phyloP scores from a whole-genome alignment of 2,329 filamentous ascomycete genomes.

The Apiospora sp. region DNA sequence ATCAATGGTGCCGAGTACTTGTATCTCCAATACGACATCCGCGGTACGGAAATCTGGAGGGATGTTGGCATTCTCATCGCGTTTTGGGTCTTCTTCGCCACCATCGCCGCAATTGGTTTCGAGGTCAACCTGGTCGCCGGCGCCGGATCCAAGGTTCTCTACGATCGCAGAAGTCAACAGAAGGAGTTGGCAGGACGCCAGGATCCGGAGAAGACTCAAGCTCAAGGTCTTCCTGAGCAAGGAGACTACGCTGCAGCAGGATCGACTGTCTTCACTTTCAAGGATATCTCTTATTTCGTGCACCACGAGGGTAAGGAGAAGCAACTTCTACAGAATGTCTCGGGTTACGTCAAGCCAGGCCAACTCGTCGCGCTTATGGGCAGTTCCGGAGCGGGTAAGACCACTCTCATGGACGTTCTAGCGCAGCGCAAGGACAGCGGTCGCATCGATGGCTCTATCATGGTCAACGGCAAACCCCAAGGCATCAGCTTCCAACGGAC shows the following conservation, averaged over 20 bases:
- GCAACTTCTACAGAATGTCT: constrained; percentile 63
- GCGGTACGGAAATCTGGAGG: constrained; percentile 69
- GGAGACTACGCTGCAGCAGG: neutral
- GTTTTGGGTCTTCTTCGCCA: constrained; percentile 77
- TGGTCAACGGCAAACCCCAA: constrained; percentile 71
- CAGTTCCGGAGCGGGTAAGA: constrained; percentile 71
- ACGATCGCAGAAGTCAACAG: constrained; percentile 61
- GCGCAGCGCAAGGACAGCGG: constrained; percentile 68
- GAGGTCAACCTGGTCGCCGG: constrained; percentile 71
- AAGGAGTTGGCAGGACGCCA: constrained; percentile 63
- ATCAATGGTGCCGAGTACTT: constrained; percentile 67
- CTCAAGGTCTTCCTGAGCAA: neutral
- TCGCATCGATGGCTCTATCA: constrained; percentile 64
- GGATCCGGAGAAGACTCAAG: constrained; percentile 23
- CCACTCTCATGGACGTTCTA: constrained; percentile 68
- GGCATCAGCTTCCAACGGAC: constrained; percentile 71
- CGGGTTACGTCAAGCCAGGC: constrained; percentile 70
- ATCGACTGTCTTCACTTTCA: constrained; percentile 27
- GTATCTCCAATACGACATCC: constrained; percentile 60
- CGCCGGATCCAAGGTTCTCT: constrained; percentile 73
- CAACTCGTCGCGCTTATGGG: constrained; percentile 72
- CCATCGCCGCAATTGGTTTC: constrained; percentile 73
- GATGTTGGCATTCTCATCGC: constrained; percentile 83
- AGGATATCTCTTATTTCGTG: constrained; percentile 27
- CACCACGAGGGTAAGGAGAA: constrained; percentile 62